Percentiles rank a stretch among this genome's conserved stretches.
These are phyloP conservation scores for Megacollybia marginata DNA, from an alignment of 768 basidiomycete genomes.

Conservation along the genomic window DNA sequence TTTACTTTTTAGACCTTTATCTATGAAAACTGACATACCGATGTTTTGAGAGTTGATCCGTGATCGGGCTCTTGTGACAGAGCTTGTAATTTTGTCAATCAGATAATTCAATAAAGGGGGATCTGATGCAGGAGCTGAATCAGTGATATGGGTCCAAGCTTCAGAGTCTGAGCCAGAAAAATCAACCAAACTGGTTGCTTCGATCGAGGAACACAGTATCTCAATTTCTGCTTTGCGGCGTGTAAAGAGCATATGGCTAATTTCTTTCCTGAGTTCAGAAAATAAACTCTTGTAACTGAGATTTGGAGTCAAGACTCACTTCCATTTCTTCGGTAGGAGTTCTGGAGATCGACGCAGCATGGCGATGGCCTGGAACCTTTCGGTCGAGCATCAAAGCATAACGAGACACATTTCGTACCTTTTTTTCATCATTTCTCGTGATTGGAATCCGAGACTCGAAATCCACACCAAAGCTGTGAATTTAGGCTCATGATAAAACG, in stretches of 20 bases:
- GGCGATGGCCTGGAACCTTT: conserved; percentile 42
- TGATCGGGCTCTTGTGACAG: not conserved
- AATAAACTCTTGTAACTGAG: not conserved
- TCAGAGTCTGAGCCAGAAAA: conserved; percentile 21
- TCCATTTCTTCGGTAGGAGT: conserved; percentile 57
- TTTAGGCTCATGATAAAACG: not conserved
- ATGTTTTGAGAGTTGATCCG: not conserved
- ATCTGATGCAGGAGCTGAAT: not conserved
- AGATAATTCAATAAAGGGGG: conserved; percentile 2
- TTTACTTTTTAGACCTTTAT: not conserved
- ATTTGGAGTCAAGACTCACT: conserved; percentile 28
- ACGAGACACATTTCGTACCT: conserved; percentile 34
- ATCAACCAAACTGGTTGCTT: no score
- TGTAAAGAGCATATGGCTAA: conserved; percentile 69
- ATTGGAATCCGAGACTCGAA: conserved; percentile 61
- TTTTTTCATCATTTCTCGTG: conserved; percentile 64
- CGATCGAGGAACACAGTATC: conserved; percentile 20
- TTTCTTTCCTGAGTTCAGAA: conserved; percentile 54
- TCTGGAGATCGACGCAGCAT: conserved; percentile 43
- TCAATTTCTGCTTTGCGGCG: conserved; percentile 95
- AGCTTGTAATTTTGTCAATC: conserved; percentile 1
- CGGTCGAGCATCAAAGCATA: not conserved
- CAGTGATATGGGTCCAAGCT: not conserved
- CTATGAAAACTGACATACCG: not conserved
- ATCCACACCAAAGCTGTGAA: conserved; percentile 49